Evolutionary conservation across 306 rosid species (phyloP).

Genomic region (Cicer cuneatum): DNA sequence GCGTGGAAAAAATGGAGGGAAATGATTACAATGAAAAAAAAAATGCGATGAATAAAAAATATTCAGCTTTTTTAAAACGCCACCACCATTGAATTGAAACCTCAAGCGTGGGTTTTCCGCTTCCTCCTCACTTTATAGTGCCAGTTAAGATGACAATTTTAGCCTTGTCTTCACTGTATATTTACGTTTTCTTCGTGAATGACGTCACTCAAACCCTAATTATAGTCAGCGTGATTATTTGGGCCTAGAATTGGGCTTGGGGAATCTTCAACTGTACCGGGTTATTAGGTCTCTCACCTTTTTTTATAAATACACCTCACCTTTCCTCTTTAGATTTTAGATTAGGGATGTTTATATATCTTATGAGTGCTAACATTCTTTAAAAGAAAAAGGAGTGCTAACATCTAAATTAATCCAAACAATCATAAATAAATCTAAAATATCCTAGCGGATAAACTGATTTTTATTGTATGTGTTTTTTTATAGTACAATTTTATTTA

Average conservation of each 20-base stretch:
- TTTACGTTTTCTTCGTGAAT: neutral
- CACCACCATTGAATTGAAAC: constrained; percentile 19
- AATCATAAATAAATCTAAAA: too few species aligned
- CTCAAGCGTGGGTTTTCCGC: constrained; percentile 38
- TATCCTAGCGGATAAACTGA: too few species aligned
- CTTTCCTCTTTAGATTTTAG: too few species aligned
- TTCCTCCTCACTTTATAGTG: neutral
- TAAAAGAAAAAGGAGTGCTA: too few species aligned
- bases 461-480: too few species aligned
- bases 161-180: neutral
- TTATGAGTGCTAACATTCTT: too few species aligned
- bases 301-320: too few species aligned
- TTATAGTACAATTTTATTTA: too few species aligned
- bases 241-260: neutral
- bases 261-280: neutral
- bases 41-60: neutral
- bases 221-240: neutral
- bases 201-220: neutral
- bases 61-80: constrained; percentile 20
- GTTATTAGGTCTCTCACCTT: too few species aligned
- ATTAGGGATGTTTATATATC: too few species aligned
- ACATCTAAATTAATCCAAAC: too few species aligned
- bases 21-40: constrained; percentile 44
- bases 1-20: constrained; percentile 49
- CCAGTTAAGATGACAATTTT: neutral